phyloP scores from a whole-genome alignment of 352 stramenopile genomes.

The Phytophthora brassicae region DNA sequence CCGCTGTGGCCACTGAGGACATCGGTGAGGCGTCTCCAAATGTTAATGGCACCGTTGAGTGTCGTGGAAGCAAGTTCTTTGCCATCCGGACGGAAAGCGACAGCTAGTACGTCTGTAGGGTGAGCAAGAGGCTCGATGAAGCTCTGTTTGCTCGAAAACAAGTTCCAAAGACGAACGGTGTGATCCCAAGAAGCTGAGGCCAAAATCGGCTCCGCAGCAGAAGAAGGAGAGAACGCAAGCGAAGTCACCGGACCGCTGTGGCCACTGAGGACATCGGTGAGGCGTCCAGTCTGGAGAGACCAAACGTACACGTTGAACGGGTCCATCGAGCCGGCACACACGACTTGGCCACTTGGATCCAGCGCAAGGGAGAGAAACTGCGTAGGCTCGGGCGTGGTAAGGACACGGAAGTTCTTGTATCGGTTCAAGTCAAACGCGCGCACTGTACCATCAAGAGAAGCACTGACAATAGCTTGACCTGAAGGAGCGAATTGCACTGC shows the following conservation, averaged over 20 bases:
- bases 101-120: constrained; percentile 95
- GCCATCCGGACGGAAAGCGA: constrained; percentile 96
- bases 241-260: constrained; percentile 97
- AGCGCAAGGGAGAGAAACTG: constrained; percentile 98
- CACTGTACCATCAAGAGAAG: constrained; percentile 98
- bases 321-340: constrained; percentile 94
- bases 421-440: constrained; percentile 98
- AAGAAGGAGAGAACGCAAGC: constrained; percentile 91
- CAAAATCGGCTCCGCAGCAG: constrained; percentile 83
- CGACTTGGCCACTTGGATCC: constrained; percentile 96
- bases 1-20: constrained; percentile 98
- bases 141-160: constrained; percentile 97
- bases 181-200: constrained; percentile 98
- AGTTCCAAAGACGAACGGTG: constrained; percentile 98
- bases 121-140: constrained; percentile 96
- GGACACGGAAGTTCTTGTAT: constrained; percentile 99
- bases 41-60: constrained; percentile 95
- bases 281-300: constrained; percentile 95
- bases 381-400: constrained; percentile 95
- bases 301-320: constrained; percentile 98
- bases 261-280: constrained; percentile 98
- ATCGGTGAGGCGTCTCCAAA: constrained; percentile 97
- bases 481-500: constrained; percentile 94
- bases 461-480: constrained; percentile 93
- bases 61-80: constrained; percentile 96